Evolutionary conservation across 2,329 filamentous ascomycete species (phyloP), one percentile per base, ranked within the genome.

Genomic region (Penicillium corylophilum): DNA sequence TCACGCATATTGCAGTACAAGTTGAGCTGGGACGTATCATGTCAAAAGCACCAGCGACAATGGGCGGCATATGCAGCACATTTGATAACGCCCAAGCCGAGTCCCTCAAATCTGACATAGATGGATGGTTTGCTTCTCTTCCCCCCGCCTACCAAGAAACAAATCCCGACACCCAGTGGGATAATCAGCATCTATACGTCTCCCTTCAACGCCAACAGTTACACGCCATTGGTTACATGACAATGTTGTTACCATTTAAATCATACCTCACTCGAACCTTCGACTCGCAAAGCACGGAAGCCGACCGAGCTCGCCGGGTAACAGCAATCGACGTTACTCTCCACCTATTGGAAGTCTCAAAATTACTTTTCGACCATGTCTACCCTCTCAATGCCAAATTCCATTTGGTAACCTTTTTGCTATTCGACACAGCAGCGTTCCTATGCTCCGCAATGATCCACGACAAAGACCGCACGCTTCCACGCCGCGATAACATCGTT

Each of bases 391-490:
- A 79, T 40, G 71, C 74, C 5, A 79, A 77, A 31, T 80, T 79
- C 38, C 76, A 80, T 55, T 72, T 78, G 46, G 73, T 78, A 5
- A 66, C 78, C 0, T 82, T 81, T 50, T 69, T 71, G 39, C 74
- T 80, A 28, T 82, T 82, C 42, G 78, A 82, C 53, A 79, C 77
- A 0, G 73, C 78, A 0, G 77, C 79, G 0, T 67, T 79, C 16
- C 61, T 81, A 4, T 81, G 77, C 64, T 81, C 79, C 0, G 75
- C 78, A 2, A 66, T 82, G 6, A 71, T 80, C 4, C 79, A 82
- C 52, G 79, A 82, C 51, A 61, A 66, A n/a, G 67, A 75, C 26
- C 57, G 63, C 16, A 67, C 63, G 12, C 65, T 81, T 3, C 71
- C 73, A 4, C 70, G 69, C 12, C 74, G 75, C 12, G 65, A 73